Conservation (phyloP, 208 protist species). For the Naegleria lovaniensis region DNA sequence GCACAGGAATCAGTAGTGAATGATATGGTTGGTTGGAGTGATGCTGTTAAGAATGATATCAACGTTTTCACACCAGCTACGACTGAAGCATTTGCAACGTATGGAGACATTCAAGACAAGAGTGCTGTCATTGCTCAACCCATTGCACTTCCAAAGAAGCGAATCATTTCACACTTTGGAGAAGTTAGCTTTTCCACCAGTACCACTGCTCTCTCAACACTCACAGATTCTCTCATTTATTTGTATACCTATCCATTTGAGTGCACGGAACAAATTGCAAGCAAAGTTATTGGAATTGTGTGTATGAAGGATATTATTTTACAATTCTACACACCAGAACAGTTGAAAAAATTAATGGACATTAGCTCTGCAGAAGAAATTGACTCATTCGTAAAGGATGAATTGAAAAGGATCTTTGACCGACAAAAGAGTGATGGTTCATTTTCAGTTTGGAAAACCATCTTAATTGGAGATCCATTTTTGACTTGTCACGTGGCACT, state of each 20-base stretch:
- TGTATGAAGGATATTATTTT: not conserved
- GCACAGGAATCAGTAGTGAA: not conserved
- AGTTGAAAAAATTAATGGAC: not conserved
- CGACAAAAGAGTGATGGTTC: not conserved
- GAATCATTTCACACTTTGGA: constrained; percentile 20
- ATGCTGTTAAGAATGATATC: constrained; percentile 25
- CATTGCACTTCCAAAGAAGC: constrained; percentile 13
- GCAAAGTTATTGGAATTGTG: not conserved
- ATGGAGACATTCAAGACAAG: not conserved
- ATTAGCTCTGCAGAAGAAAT: not conserved
- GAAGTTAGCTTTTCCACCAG: constrained; percentile 21
- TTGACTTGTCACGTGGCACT: constrained; percentile 14
- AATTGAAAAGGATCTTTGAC: not conserved
- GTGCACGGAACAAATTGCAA: constrained; percentile 6
- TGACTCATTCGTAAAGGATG: not conserved
- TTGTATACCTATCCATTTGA: constrained; percentile 32
- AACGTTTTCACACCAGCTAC: constrained; percentile 20
- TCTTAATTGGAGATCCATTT: not conserved
- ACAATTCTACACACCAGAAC: not conserved
- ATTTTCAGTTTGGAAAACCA: not conserved
- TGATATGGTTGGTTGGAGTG: not conserved
- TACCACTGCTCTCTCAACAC: constrained; percentile 24
- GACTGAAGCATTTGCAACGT: constrained; percentile 35
- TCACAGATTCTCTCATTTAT: constrained; percentile 36
- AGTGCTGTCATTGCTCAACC: not conserved